phyloP scores from a whole-genome alignment of 2,329 filamentous ascomycete species.

The Diaporthe velutina region DNA sequence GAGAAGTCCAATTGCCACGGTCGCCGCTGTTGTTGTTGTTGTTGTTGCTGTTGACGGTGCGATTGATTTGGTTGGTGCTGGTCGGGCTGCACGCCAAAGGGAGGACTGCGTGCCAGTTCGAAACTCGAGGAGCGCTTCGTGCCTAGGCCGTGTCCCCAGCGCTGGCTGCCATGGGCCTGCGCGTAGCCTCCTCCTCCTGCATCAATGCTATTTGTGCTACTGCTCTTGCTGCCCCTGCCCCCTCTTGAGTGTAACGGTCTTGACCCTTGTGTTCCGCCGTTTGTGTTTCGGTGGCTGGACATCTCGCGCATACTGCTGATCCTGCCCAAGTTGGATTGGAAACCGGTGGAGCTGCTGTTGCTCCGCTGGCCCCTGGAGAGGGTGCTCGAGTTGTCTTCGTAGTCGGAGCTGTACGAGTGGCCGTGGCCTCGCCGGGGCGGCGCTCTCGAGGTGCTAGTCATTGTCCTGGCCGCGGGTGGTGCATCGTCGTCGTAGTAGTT shows the following conservation, averaged over 20 bases:
- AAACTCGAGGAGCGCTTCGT: constrained; percentile 76
- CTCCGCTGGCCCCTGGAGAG: constrained; percentile 75
- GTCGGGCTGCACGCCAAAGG: constrained; percentile 47
- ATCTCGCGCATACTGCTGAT: constrained; percentile 73
- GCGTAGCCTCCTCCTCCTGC: constrained; percentile 62
- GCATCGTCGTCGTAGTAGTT: constrained; percentile 51
- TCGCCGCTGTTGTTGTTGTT: constrained; percentile 43
- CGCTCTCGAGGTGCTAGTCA: constrained; percentile 46
- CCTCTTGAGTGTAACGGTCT: constrained; percentile 66
- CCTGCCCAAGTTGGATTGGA: constrained; percentile 69
- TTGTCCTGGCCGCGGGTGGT: constrained; percentile 44
- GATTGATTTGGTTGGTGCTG: constrained; percentile 35
- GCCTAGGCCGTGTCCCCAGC: constrained; percentile 66
- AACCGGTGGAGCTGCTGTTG: constrained; percentile 77
- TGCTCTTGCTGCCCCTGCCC: constrained; percentile 80
- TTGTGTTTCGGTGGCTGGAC: constrained; percentile 48
- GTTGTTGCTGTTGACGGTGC: constrained; percentile 40
- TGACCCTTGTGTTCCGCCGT: constrained; percentile 49
- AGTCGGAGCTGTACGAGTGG: constrained; percentile 73
- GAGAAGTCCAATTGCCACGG: constrained; percentile 64
- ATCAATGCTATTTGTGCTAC: constrained; percentile 76
- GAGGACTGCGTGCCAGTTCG: constrained; percentile 71
- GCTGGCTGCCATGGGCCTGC: constrained; percentile 69
- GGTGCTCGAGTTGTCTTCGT: constrained; percentile 65
- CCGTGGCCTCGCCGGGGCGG: constrained; percentile 52